A percentile compares a stretch with the other conserved stretches of the same genome.
phyloP scores from a whole-genome alignment of 805 yeast genomes.

The Wickerhamiella siamensis region DNA sequence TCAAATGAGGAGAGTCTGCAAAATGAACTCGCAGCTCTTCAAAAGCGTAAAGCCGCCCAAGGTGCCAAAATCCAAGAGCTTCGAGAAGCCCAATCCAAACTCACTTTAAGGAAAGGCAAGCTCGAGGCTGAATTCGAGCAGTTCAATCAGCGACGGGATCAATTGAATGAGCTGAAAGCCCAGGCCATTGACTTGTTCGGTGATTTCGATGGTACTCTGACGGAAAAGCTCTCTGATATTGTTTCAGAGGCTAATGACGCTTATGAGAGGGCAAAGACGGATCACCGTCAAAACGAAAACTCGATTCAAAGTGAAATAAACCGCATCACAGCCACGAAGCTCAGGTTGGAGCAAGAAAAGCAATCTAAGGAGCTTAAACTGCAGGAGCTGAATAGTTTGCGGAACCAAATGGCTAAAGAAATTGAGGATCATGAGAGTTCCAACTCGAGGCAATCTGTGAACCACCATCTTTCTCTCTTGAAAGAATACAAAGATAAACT shows the following conservation, averaged over 20 bases:
- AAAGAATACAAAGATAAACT: neutral
- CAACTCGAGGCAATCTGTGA: neutral
- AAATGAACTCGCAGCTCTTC: slow-evolving; percentile 1
- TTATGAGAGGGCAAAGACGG: slow-evolving; percentile 9
- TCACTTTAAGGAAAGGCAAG: slow-evolving; percentile 20
- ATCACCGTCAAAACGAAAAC: slow-evolving; percentile 23
- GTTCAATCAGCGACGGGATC: slow-evolving; percentile 7
- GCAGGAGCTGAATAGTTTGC: slow-evolving; percentile 3
- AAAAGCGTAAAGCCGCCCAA: slow-evolving; percentile 3
- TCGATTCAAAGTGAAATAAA: slow-evolving; percentile 16
- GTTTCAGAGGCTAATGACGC: neutral
- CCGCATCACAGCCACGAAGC: slow-evolving; percentile 16
- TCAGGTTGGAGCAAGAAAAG: slow-evolving; percentile 15
- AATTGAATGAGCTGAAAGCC: slow-evolving; percentile 10
- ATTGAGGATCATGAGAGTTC: neutral
- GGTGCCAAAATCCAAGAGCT: neutral
- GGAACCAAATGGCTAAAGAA: slow-evolving; percentile 4
- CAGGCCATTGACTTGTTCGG: slow-evolving; percentile 4
- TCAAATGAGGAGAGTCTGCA: slow-evolving; percentile 2
- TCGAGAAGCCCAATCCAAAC: neutral
- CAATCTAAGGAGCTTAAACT: neutral
- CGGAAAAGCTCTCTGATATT: neutral
- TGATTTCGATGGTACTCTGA: neutral
- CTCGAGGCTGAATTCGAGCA: slow-evolving; percentile 30
- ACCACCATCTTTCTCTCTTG: neutral